A percentile compares a stretch with the other conserved stretches of the same genome.
Evolutionary conservation across 1,284 basidiomycete species (phyloP).

Genomic region (Mrakiaceae sp.): DNA sequence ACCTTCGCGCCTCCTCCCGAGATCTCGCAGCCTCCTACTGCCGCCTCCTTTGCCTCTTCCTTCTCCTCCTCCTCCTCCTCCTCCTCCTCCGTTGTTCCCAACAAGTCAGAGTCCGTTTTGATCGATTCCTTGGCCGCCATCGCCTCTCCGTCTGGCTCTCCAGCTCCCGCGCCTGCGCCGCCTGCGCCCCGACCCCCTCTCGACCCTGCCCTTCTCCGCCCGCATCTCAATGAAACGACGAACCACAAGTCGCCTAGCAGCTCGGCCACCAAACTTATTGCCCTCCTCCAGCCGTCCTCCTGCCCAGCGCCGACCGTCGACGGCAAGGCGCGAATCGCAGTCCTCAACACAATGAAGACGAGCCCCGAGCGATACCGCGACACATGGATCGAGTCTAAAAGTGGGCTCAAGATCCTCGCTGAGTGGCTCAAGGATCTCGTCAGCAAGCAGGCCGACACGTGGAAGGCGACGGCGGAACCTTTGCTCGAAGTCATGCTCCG

Average conservation of each 20-base stretch:
- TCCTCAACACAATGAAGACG: background rate
- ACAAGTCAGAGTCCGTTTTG: too few species aligned
- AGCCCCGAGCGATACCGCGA: background rate
- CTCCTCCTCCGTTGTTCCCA: background rate
- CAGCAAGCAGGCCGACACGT: background rate
- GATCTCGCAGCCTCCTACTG: too few species aligned
- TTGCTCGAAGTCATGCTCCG: background rate
- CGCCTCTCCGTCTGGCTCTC: constrained; percentile 2
- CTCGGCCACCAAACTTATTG: background rate
- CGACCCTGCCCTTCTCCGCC: background rate
- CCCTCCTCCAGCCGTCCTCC: background rate
- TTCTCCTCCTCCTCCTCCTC: background rate
- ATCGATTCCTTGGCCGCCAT: too few species aligned
- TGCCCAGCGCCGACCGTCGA: background rate
- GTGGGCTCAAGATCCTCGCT: background rate
- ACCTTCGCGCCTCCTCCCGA: background rate
- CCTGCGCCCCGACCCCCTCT: constrained; percentile 11
- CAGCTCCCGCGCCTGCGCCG: constrained; percentile 7
- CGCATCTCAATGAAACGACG: background rate
- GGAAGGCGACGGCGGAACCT: background rate
- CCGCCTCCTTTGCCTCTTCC: background rate
- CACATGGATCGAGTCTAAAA: background rate
- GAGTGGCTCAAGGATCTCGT: background rate
- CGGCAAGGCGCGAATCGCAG: background rate
- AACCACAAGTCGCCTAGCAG: too few species aligned